Percentiles rank a stretch among this genome's conserved stretches.
These are phyloP conservation scores for Zoysia pacifica DNA, from an alignment of 176 grass and related monocot genomes.

Conservation along the genomic window DNA sequence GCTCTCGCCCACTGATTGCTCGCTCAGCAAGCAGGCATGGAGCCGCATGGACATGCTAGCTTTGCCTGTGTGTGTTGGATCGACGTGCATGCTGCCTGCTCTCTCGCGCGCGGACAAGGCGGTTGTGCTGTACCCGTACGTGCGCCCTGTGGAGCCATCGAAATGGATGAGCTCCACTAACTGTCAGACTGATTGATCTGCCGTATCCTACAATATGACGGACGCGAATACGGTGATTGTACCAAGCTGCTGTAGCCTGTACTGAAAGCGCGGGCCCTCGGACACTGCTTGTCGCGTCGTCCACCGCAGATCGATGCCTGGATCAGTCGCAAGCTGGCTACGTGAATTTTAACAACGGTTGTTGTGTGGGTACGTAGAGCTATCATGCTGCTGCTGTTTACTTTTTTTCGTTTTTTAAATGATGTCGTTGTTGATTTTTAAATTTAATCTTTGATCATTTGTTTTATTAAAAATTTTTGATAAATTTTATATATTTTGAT, in stretches of 20 bases:
- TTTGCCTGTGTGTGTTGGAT: background rate
- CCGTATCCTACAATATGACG: constrained; percentile 24
- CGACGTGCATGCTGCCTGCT: background rate
- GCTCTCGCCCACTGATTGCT: no score
- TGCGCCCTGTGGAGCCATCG: constrained; percentile 39
- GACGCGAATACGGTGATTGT: background rate
- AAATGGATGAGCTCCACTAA: constrained; percentile 25
- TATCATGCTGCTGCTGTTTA: no score
- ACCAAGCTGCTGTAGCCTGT: background rate
- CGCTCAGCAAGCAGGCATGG: background rate
- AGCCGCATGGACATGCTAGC: background rate
- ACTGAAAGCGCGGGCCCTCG: background rate
- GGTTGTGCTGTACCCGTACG: constrained; percentile 3
- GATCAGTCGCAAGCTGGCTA: no score
- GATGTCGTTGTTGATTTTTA: no score
- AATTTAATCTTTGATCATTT: no score
- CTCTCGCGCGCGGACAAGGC: background rate
- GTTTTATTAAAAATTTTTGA: no score
- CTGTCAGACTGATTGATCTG: constrained; percentile 16
- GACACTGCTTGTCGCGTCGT: background rate
- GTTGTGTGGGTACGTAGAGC: no score
- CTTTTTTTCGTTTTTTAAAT: no score
- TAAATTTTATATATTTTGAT: no score
- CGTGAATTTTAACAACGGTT: no score
- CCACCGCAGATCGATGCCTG: background rate